Evolutionary conservation across 352 stramenopile genomes (phyloP).

Genomic region (Pythium sukuiense): DNA sequence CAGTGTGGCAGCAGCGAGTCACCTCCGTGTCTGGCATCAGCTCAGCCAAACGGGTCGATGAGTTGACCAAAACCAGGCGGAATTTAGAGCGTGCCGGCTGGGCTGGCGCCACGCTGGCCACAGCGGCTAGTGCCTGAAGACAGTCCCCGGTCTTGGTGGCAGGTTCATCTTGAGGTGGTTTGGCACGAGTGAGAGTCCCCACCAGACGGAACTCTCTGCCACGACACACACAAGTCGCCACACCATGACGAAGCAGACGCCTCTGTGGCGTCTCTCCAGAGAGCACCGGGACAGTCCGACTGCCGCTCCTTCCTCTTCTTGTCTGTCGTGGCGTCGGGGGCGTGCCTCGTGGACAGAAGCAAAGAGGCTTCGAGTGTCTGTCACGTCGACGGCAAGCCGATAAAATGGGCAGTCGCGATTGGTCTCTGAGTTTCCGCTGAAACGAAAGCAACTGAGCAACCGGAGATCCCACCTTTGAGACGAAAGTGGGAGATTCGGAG

Average conservation of each 20-base stretch:
- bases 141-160: neutral
- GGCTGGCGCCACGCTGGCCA: neutral
- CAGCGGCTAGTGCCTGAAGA: neutral
- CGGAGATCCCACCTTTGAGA: neutral
- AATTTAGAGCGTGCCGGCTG: neutral
- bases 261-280: too few species aligned
- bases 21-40: slow-evolving; percentile 3
- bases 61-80: neutral
- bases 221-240: too few species aligned
- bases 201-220: neutral
- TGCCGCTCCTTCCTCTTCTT: too few species aligned
- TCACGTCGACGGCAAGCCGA: neutral
- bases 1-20: slow-evolving; percentile 2
- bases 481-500: slow-evolving; percentile 4
- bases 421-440: slow-evolving; percentile 1
- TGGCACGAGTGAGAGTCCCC: neutral
- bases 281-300: too few species aligned
- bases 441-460: neutral
- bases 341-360: neutral
- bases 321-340: neutral
- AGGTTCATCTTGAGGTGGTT: neutral
- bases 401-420: slow-evolving; percentile 7
- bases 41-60: neutral
- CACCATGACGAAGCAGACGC: too few species aligned
- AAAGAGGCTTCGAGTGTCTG: neutral